Conservation (phyloP, 1,139 yeast species). For the Zygoascus sp. region DNA sequence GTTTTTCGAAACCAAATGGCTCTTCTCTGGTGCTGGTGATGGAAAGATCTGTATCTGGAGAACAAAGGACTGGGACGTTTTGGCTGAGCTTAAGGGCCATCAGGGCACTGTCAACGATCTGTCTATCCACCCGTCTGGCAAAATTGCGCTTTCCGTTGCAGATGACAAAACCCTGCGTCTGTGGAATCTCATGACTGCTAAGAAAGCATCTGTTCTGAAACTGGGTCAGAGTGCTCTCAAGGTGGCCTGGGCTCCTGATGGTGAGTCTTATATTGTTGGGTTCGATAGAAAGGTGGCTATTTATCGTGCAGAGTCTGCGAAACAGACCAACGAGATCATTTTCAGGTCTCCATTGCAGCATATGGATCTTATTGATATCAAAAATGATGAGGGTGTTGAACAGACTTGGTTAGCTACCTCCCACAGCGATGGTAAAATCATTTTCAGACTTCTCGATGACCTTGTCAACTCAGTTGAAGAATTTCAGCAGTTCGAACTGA, state of each 20-base stretch:
- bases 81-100: slow-evolving; percentile 86
- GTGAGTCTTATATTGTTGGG: slow-evolving; percentile 72
- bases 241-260: slow-evolving; percentile 43
- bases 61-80: slow-evolving; percentile 93
- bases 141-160: slow-evolving; percentile 86
- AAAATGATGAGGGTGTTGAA: slow-evolving; percentile 32
- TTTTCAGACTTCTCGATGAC: slow-evolving; percentile 45
- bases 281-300: slow-evolving; percentile 59
- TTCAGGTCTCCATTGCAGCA: slow-evolving; percentile 64
- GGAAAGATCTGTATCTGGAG: slow-evolving; percentile 91
- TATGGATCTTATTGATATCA: slow-evolving; percentile 45
- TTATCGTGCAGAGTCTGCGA: slow-evolving; percentile 63
- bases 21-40: slow-evolving; percentile 86
- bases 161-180: slow-evolving; percentile 76
- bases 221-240: slow-evolving; percentile 57
- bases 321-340: slow-evolving; percentile 44
- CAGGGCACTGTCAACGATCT: slow-evolving; percentile 61
- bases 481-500: slow-evolving; percentile 45
- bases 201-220: slow-evolving; percentile 82
- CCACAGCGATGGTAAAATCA: slow-evolving; percentile 66
- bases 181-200: slow-evolving; percentile 98
- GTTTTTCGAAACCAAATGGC: slow-evolving; percentile 71
- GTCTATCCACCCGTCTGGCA: slow-evolving; percentile 88
- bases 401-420: slow-evolving; percentile 63
- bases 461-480: slow-evolving; percentile 31